Evolutionary conservation across 2,329 filamentous ascomycete genomes (phyloP).

Genomic region (Cercospora sojina): DNA sequence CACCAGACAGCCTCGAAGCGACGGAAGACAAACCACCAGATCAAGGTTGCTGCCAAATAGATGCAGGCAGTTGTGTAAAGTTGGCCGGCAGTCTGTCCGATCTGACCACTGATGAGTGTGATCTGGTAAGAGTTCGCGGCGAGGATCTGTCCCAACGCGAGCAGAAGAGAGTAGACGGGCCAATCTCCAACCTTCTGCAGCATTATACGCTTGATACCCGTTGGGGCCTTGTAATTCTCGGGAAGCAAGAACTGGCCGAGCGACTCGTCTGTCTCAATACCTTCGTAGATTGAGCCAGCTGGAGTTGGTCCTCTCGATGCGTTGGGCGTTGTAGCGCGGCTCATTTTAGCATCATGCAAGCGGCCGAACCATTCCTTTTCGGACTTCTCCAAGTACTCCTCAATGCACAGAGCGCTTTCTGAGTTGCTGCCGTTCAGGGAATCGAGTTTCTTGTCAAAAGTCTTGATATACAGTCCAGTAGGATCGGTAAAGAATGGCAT

Average conservation of each 20-base stretch:
- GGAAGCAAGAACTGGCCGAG: conserved; percentile 57
- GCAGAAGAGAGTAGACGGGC: conserved; percentile 62
- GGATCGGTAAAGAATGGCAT: conserved; percentile 67
- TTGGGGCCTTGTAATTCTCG: conserved; percentile 57
- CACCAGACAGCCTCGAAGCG: conserved; percentile 57
- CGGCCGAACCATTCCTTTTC: conserved; percentile 67
- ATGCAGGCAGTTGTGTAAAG: conserved; percentile 61
- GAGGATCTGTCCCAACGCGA: conserved; percentile 63
- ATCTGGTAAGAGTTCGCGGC: conserved; percentile 68
- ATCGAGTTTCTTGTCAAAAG: conserved; percentile 59
- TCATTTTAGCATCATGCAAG: conserved; percentile 60
- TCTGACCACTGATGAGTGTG: conserved; percentile 63
- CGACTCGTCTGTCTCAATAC: conserved; percentile 41
- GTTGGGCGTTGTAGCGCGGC: conserved; percentile 43
- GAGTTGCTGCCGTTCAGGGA: conserved; percentile 58
- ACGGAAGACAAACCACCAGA: conserved; percentile 65
- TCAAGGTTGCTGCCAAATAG: conserved; percentile 57
- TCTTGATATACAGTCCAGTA: conserved; percentile 60
- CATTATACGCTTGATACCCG: conserved; percentile 56
- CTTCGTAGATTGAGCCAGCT: conserved; percentile 45
- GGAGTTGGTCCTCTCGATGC: conserved; percentile 37
- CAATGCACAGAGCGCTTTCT: conserved; percentile 60
- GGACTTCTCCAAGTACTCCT: conserved; percentile 62
- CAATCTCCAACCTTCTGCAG: conserved; percentile 61
- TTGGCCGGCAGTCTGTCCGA: conserved; percentile 58